These are phyloP conservation scores for Colletotrichum karsti DNA, from an alignment of 2,329 filamentous ascomycete genomes.

Conservation along the genomic window DNA sequence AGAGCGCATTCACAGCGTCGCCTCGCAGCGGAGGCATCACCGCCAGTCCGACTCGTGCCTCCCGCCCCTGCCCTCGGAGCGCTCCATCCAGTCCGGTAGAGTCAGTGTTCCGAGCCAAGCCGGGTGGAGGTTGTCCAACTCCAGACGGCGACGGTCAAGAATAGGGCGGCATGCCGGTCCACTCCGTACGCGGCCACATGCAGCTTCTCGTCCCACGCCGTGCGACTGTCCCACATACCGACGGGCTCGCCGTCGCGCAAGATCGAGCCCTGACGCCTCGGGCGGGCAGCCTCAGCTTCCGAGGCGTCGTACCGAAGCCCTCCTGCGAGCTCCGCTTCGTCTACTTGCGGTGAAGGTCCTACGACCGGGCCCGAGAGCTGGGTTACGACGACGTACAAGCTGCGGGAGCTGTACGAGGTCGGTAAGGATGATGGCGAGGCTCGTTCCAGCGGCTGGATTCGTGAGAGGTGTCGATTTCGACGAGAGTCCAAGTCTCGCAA, in stretches of 20 bases:
- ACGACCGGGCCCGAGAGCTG: slow-evolving; percentile 40
- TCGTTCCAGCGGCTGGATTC: slow-evolving; percentile 49
- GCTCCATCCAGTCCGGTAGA: slow-evolving; percentile 5
- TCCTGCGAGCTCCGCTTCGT: background rate
- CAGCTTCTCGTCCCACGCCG: slow-evolving; percentile 7
- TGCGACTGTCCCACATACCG: background rate
- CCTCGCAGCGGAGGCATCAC: background rate
- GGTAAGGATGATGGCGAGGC: slow-evolving; percentile 49
- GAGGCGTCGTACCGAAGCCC: background rate
- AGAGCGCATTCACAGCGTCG: background rate
- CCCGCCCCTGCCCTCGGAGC: background rate
- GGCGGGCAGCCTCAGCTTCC: background rate
- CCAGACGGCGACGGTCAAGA: background rate
- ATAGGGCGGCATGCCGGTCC: slow-evolving; percentile 1
- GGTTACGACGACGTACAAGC: slow-evolving; percentile 44
- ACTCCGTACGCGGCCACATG: slow-evolving; percentile 24
- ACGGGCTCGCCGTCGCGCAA: background rate
- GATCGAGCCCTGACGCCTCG: background rate
- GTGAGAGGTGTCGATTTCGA: slow-evolving; percentile 42
- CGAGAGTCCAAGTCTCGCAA: background rate
- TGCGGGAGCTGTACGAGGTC: slow-evolving; percentile 50
- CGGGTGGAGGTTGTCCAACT: background rate
- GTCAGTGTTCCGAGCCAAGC: slow-evolving; percentile 13
- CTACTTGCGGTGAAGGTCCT: background rate
- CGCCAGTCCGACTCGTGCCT: background rate